phyloP scores from a whole-genome alignment of 495 filamentous ascomycete species.

The Aspergillus campestris region DNA sequence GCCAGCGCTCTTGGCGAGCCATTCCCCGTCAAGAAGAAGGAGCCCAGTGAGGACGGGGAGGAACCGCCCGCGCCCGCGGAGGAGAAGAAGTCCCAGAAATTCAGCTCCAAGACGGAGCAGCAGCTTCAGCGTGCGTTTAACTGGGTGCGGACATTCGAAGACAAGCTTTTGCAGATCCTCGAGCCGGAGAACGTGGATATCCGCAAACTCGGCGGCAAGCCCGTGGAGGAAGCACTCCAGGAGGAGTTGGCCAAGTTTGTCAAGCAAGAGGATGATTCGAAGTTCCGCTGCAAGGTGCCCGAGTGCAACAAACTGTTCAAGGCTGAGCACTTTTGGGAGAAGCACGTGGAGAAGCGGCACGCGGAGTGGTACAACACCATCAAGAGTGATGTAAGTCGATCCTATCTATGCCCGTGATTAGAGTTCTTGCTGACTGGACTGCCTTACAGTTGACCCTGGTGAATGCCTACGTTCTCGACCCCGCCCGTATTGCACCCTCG shows the following conservation, averaged over 20 bases:
- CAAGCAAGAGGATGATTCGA: constrained; percentile 94
- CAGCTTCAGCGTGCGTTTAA: constrained; percentile 93
- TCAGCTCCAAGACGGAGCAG: constrained; percentile 67
- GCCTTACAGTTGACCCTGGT: constrained; percentile 64
- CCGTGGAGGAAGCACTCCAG: constrained; percentile 72
- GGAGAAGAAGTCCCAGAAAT: constrained; percentile 58
- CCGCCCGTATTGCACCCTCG: constrained; percentile 83
- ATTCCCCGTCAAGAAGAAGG: constrained; percentile 74
- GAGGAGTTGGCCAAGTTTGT: constrained; percentile 83
- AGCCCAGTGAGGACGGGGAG: constrained; percentile 54
- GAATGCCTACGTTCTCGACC: constrained; percentile 89
- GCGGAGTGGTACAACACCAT: constrained; percentile 75
- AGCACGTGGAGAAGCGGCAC: constrained; percentile 96
- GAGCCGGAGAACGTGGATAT: constrained; percentile 84
- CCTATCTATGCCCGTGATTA: not conserved
- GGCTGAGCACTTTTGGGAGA: constrained; percentile 91
- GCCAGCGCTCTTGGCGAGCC: constrained; percentile 72
- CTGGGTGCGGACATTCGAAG: constrained; percentile 98
- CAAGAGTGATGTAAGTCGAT: constrained; percentile 64
- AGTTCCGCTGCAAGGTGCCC: constrained; percentile 92
- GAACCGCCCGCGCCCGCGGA: constrained; percentile 52
- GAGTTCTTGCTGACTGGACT: constrained; percentile 7
- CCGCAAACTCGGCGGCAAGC: constrained; percentile 79
- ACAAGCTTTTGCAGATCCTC: constrained; percentile 85
- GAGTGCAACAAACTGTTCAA: constrained; percentile 97